Evolutionary conservation across 2,329 filamentous ascomycete species (phyloP), one percentile per base, ranked within the genome.

Genomic region (Cyanodermella asteris): DNA sequence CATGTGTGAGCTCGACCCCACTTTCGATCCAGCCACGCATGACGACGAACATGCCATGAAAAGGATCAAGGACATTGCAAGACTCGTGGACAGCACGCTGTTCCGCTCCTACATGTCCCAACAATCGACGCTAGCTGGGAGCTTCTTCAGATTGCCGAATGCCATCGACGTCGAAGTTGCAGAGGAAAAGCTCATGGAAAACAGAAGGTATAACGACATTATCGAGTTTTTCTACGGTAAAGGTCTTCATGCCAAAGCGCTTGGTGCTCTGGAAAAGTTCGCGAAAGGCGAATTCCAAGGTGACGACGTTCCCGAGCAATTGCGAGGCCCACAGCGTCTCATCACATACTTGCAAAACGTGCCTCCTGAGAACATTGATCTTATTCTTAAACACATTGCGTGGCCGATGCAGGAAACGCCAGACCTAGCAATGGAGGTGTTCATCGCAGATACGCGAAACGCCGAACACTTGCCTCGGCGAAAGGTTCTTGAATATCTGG

Each of bases 161-260:
- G 94, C 93, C 43, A 94, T 87, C 46, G 84, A 97, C 38, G 84
- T 87, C 1, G 73, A 78, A 16, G 87, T 94, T 3, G 84, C 97
- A 13, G 87, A 91, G 43, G 77, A 91, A 46, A 81, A 81, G 38
- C 56, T 97, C 4, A 69, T 91, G 31, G 78, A 91, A 44, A 78
- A 72, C 20, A 76, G 76, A 29, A 69, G 82, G 16, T 93, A 91
- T 47, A 84, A 73, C 25, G 84, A 94, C 49, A 56, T 97, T 2
- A 81, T 97, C n/a, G 84, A 94, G 45, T 97, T 97, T 43, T 71
- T 94, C 36, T 80, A 90, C 39, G 87, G 87, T 34, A 97, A 97
- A 53, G 82, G 74, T 45, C 61, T 94, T 20, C 87, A 97, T 47
- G 68, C 72, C 11, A 72, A 90, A 41, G 84, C 87, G 0, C 53